These are phyloP conservation scores for Paracoccidioides brasiliensis DNA, from an alignment of 2,329 filamentous ascomycete species.

Conservation along the genomic window DNA sequence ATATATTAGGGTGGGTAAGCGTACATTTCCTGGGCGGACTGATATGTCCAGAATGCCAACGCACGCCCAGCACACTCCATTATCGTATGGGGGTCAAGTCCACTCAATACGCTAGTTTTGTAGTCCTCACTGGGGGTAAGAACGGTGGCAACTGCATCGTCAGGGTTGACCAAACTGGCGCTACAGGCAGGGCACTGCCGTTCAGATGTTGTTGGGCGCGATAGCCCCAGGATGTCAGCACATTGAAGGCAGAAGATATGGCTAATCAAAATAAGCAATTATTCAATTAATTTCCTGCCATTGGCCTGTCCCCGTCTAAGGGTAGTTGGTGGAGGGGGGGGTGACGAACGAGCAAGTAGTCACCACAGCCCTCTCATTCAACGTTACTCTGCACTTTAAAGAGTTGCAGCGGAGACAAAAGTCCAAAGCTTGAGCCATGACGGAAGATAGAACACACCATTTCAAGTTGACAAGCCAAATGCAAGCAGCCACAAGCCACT, in stretches of 20 bases:
- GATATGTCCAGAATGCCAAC: constrained; percentile 75
- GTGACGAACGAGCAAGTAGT: constrained; percentile 69
- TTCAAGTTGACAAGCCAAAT: background rate
- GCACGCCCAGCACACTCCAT: constrained; percentile 77
- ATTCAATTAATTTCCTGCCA: constrained; percentile 6
- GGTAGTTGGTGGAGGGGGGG: constrained; percentile 5
- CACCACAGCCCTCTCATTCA: constrained; percentile 62
- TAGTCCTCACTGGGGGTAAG: constrained; percentile 77
- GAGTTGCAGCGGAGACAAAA: constrained; percentile 65
- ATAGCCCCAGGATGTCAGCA: constrained; percentile 51
- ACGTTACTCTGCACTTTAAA: constrained; percentile 57
- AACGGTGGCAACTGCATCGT: constrained; percentile 59
- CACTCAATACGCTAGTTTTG: constrained; percentile 74
- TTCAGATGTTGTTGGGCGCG: constrained; percentile 39
- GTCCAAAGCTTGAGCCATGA: constrained; percentile 46
- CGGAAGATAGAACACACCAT: background rate
- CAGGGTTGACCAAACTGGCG: constrained; percentile 51
- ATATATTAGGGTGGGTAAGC: constrained; percentile 2
- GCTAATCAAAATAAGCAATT: constrained; percentile 30
- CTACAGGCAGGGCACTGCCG: constrained; percentile 65
- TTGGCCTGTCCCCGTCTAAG: too few relatives aligned
- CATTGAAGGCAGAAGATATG: constrained; percentile 79
- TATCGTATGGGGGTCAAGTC: constrained; percentile 64
- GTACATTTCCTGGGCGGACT: constrained; percentile 72
- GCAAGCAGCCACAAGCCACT: background rate